Evolutionary conservation across 164 flowering plant species (phyloP).

Genomic region (Tetrastigma voinierianum): DNA sequence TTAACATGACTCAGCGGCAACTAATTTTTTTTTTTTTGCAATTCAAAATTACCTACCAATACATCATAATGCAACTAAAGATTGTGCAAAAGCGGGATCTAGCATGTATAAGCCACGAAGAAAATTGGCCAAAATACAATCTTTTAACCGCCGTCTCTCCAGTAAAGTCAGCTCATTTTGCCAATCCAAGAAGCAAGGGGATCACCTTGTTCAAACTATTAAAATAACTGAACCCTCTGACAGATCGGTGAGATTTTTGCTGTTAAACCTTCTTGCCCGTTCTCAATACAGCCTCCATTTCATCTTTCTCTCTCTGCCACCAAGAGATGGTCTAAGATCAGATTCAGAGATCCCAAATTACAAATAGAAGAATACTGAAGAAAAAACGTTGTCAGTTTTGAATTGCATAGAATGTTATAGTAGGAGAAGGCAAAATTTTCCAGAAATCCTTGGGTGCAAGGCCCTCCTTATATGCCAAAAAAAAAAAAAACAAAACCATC

Average conservation of each 20-base stretch:
- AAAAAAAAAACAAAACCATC: neutral
- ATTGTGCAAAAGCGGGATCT: neutral
- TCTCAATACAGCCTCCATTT: slow-evolving; percentile 51
- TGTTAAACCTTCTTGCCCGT: slow-evolving; percentile 18
- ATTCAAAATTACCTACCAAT: too few species aligned
- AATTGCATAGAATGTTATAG: neutral
- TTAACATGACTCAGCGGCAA: neutral
- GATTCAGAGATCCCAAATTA: neutral
- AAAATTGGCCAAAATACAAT: neutral
- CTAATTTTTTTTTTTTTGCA: too few species aligned
- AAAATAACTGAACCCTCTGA: slow-evolving; percentile 21
- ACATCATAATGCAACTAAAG: neutral
- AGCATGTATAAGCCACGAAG: neutral
- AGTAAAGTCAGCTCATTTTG: neutral
- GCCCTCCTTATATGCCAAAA: neutral
- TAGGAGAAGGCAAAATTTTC: neutral
- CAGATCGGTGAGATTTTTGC: slow-evolving; percentile 19
- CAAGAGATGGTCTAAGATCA: slow-evolving; percentile 1
- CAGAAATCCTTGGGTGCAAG: neutral
- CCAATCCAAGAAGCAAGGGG: neutral
- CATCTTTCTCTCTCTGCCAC: slow-evolving; percentile 60
- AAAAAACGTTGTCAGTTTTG: neutral
- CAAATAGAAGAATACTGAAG: neutral
- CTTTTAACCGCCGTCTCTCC: too few species aligned
- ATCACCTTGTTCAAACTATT: slow-evolving; percentile 38